Evolutionary conservation across 345 rosid genomes (phyloP).

Genomic region (Eutrema yunnanense): DNA sequence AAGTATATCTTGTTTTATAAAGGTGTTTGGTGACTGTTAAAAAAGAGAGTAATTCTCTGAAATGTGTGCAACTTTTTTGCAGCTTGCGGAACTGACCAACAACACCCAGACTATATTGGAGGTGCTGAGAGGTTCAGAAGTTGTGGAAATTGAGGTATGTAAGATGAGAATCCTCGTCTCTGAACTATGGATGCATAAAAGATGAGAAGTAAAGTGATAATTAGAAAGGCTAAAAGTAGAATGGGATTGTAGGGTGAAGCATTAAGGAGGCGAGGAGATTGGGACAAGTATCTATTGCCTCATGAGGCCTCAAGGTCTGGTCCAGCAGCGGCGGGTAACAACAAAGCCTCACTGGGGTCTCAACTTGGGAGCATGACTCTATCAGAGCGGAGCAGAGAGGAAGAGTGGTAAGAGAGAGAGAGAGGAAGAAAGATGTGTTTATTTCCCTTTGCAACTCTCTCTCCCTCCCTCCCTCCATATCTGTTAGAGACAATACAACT

Average conservation of each 20-base stretch:
- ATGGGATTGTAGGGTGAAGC: conserved; percentile 27
- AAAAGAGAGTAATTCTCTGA: neutral
- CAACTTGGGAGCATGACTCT: conserved; percentile 18
- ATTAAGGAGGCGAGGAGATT: conserved; percentile 31
- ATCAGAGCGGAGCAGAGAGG: conserved; percentile 8
- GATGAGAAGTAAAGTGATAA: neutral
- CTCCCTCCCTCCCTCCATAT: neutral
- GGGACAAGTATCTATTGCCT: conserved; percentile 29
- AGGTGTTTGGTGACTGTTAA: neutral
- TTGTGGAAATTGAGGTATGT: conserved; percentile 71
- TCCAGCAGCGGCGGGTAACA: neutral
- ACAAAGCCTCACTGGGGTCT: conserved; percentile 6
- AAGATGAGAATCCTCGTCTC: neutral
- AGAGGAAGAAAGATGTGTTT: neutral
- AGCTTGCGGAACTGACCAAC: conserved; percentile 58
- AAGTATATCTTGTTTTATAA: neutral
- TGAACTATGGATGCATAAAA: neutral
- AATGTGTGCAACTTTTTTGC: conserved; percentile 24
- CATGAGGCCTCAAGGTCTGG: neutral
- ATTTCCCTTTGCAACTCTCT: neutral
- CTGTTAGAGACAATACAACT: neutral
- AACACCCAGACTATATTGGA: conserved; percentile 54
- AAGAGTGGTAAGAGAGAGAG: neutral
- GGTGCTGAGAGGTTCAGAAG: conserved; percentile 46
- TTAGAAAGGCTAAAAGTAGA: neutral